Percentiles rank a stretch among this genome's conserved stretches.
Conservation (phyloP, 345 rosid species). For the Kernera saxatilis region DNA sequence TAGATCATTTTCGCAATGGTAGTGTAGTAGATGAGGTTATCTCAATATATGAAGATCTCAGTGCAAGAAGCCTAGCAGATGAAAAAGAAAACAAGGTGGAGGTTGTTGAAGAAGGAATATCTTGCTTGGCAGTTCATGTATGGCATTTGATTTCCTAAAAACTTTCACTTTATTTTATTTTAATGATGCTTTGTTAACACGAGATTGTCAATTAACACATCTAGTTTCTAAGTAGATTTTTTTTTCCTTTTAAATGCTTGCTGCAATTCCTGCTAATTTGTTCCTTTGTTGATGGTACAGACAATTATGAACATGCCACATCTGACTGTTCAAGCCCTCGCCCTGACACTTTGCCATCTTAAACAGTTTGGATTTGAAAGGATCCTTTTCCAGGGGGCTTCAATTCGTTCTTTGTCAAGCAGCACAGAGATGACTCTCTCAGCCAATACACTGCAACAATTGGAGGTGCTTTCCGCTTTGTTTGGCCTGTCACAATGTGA, state of each 20-base stretch:
- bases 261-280: background rate
- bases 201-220: background rate
- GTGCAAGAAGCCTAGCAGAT: constrained; percentile 29
- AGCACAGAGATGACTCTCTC: constrained; percentile 75
- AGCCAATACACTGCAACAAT: constrained; percentile 81
- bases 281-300: constrained; percentile 34
- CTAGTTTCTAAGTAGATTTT: background rate
- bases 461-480: constrained; percentile 53
- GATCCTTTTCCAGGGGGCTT: constrained; percentile 61
- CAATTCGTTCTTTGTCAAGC: constrained; percentile 69
- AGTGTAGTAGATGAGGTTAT: constrained; percentile 70
- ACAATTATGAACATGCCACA: constrained; percentile 73
- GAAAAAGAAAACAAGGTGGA: constrained; percentile 24
- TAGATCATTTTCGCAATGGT: constrained; percentile 47
- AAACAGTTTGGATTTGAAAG: constrained; percentile 90
- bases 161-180: background rate
- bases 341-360: constrained; percentile 63
- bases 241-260: background rate
- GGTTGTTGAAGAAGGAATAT: constrained; percentile 21
- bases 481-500: background rate
- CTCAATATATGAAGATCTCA: constrained; percentile 54
- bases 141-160: background rate
- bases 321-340: constrained; percentile 82
- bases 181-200: background rate
- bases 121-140: constrained; percentile 46